These are phyloP conservation scores for Gypsophila paniculata DNA, from an alignment of 179 eudicot species.

Conservation along the genomic window DNA sequence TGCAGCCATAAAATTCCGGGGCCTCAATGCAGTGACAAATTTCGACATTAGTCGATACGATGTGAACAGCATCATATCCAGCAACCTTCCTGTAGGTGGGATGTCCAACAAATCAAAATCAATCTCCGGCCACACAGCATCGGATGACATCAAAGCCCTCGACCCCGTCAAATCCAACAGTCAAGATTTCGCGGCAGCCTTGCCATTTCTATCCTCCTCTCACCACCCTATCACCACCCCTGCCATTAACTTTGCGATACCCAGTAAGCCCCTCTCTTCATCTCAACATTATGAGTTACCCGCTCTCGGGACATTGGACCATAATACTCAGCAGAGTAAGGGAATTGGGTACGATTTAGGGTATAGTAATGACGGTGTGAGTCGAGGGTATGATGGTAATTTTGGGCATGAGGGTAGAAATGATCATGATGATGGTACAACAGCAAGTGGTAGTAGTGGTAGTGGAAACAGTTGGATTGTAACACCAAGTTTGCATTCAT, in stretches of 20 bases:
- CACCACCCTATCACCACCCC: not conserved
- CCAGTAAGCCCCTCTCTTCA: conserved; percentile 39
- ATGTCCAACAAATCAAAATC: conserved; percentile 29
- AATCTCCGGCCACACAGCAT: not conserved
- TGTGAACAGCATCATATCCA: conserved; percentile 35
- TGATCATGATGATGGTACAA: conserved; percentile 2
- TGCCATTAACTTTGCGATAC: conserved; percentile 36
- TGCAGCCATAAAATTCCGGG: conserved; percentile 38
- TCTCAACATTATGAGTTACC: conserved; percentile 39
- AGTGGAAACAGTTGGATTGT: conserved; percentile 34
- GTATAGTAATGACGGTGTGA: conserved; percentile 24
- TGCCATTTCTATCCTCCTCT: conserved; percentile 16
- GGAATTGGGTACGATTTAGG: conserved; percentile 28
- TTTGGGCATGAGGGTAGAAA: conserved; percentile 16
- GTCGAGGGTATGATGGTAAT: not conserved
- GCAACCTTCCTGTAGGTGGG: conserved; percentile 40
- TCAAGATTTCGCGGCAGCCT: conserved; percentile 10
- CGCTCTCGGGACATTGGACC: conserved; percentile 22
- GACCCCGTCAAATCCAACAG: conserved; percentile 18
- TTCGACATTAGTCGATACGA: conserved; percentile 38
- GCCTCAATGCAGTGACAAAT: conserved; percentile 37
- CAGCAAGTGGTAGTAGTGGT: not conserved
- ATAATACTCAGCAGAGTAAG: conserved; percentile 2
- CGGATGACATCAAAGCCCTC: conserved; percentile 19
- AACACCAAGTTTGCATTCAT: conserved; percentile 38